Evolutionary conservation across 2,329 filamentous ascomycete genomes (phyloP), one percentile per base, ranked within the genome.

Genomic region (Aspergillus terreus): DNA sequence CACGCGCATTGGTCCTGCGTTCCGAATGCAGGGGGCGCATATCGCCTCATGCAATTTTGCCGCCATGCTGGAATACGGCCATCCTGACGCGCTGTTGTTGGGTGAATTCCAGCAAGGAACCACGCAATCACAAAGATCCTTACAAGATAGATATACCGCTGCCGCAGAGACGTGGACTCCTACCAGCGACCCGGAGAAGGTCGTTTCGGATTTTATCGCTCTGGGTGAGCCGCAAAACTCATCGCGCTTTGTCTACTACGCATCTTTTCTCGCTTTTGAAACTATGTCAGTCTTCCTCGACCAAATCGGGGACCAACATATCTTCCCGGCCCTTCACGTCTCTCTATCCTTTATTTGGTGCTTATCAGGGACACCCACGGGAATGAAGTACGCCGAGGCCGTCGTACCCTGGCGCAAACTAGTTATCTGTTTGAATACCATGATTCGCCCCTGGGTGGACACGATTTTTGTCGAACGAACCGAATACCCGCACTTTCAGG

Each of bases 1-100:
- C 49, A 68, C 67, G n/a, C 68, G 72, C 9, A 66, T 77, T 1
- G 76, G 73, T 6, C 66, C 73, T 1, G 76, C 75, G 42, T 80
- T 75, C 68, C 78, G 75, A 53, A 76, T 81, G 46, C 74, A 79
- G 54, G 82, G 81, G 0, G 75, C 80, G 3, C 78, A 79, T 49
- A 72, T 83, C 11, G 77, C 76, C 2, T 76, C 82, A 6, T 74
- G 76, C 6, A 82, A 83, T 55, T 74, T 82, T 44, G 75, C 80
- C 2, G 75, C 76, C 2, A 71, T 84, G 14, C 76, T 84, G 47
- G 76, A 80, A 47, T 83, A 82, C 57, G 82, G 81, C 1, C 62
- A 68, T 2, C 60, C 73, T 6, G 63, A 74, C 2, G 63, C 63
- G 44, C 55, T 68, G 3, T 56, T 69, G 46, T 56, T 58, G 1